Percentiles rank a stretch among this genome's conserved stretches.
Conservation (phyloP, 2,329 filamentous ascomycete species). For the Curvularia verruculosa region DNA sequence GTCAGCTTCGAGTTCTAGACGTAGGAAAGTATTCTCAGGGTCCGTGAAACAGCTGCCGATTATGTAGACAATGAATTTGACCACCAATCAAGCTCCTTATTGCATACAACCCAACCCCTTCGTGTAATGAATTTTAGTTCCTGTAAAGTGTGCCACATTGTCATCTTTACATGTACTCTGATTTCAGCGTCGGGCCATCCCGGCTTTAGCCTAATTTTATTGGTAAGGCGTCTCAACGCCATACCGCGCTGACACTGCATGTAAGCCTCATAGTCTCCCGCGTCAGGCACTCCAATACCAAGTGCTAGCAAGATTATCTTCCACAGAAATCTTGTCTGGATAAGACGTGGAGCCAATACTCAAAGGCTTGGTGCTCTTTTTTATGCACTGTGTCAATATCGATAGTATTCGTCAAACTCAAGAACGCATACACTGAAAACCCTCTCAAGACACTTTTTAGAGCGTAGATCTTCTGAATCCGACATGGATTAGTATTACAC, state of each 20-base stretch:
- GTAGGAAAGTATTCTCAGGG: neutral
- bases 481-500: neutral
- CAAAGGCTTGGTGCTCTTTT: neutral
- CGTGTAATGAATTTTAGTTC: neutral
- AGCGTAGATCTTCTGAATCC: neutral
- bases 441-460: neutral
- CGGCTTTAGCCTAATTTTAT: slow-evolving; percentile 4
- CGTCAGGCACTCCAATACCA: neutral
- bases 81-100: neutral
- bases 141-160: neutral
- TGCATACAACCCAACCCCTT: neutral
- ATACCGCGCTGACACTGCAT: neutral
- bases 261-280: neutral
- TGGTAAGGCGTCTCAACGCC: neutral
- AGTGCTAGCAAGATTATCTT: too few species aligned
- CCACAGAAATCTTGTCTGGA: too few species aligned
- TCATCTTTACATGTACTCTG: neutral
- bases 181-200: neutral
- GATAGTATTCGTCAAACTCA: neutral
- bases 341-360: neutral
- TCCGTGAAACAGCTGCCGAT: too few species aligned
- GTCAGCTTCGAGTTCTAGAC: neutral
- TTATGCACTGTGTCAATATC: neutral
- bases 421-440: neutral
- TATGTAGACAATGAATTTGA: too few species aligned